Base-by-base conservation (phyloP, 495 filamentous ascomycete genomes). In the Penicillium angulare region DNA sequence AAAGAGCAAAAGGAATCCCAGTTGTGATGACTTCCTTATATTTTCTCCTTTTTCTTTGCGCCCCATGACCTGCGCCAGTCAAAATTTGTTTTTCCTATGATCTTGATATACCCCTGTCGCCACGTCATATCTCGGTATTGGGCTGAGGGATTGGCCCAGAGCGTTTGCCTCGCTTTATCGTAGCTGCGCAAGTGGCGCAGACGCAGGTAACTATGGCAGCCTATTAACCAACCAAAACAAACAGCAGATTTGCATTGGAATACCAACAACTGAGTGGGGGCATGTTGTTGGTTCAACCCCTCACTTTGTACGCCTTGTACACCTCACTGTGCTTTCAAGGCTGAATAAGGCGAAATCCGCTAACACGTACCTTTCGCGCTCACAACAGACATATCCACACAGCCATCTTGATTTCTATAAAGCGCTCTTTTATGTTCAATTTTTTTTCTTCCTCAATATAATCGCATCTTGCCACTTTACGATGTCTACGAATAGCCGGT, bases 391-490 rank as follows among this genome's bases (percentile, higher is more conserved):
- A n/a, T n/a, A n/a, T n/a, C n/a, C n/a, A n/a, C n/a, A n/a, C n/a
- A n/a, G 38, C 22, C 9, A 20, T 20, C 13, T 41, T 6, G 4
- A 44, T 29, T 27, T 20, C 22, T 27, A 3, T 24, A 31, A 9
- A n/a, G n/a, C 24, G 43, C 13, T 43, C 22, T 9, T 34, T 20
- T 23, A 17, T 20, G 5, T 24, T 63, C 77, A 6, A 52, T 78
- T 12, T 48, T 45, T 3, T 75, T 67, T 23, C 32, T 81, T 1
- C 63, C 66, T 9, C 12, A 46, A 44, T 6, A 20, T 15, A 21
- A 18, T 29, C 22, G 10, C 21, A 29, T 5, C 16, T 22, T 31
- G 26, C 26, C 13, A 50, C 18, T 1, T 31, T 13, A 41, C 21
- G 7, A 47, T 53, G 50, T 53, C 50, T 41, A 16, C 34, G 26